A percentile compares a stretch with the other conserved stretches of the same genome.
Conservation (phyloP, 1,284 basidiomycete species). For the Puccinia horiana region DNA sequence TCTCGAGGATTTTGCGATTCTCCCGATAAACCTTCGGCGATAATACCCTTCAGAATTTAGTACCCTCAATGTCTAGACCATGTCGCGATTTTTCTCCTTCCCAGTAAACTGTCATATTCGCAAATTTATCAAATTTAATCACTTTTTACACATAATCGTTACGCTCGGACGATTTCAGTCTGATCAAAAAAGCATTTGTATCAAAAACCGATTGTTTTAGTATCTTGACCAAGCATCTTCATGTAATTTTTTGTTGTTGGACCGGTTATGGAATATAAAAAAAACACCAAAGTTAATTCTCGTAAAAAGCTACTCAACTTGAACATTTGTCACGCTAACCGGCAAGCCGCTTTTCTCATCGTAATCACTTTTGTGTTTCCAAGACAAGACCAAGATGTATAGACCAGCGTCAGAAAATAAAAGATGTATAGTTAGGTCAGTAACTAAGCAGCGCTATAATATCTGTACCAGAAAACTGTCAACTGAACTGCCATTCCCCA, state of each 20-base stretch:
- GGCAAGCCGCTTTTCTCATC: conserved; percentile 40
- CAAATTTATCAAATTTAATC: not conserved
- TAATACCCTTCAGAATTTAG: too few relatives aligned
- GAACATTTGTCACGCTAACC: conserved; percentile 35
- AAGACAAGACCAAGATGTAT: not conserved
- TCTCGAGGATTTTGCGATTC: too few relatives aligned
- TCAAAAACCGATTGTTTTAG: not conserved
- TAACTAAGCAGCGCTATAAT: not conserved
- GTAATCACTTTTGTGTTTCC: conserved; percentile 29
- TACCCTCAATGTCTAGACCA: too few relatives aligned
- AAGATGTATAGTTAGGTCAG: not conserved
- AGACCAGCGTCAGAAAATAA: not conserved
- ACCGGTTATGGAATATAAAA: not conserved
- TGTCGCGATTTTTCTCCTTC: not conserved
- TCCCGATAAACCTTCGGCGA: not conserved
- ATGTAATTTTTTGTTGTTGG: not conserved
- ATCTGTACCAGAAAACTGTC: not conserved
- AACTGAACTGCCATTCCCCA: conserved; percentile 49
- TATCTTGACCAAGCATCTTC: not conserved
- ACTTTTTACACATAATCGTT: not conserved
- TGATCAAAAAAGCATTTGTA: not conserved
- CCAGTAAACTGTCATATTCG: not conserved
- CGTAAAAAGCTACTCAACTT: conserved; percentile 38
- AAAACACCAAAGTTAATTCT: not conserved
- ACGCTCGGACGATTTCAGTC: conserved; percentile 18